Evolutionary conservation across 306 rosid genomes (phyloP).

Genomic region (Rubus idaeus): DNA sequence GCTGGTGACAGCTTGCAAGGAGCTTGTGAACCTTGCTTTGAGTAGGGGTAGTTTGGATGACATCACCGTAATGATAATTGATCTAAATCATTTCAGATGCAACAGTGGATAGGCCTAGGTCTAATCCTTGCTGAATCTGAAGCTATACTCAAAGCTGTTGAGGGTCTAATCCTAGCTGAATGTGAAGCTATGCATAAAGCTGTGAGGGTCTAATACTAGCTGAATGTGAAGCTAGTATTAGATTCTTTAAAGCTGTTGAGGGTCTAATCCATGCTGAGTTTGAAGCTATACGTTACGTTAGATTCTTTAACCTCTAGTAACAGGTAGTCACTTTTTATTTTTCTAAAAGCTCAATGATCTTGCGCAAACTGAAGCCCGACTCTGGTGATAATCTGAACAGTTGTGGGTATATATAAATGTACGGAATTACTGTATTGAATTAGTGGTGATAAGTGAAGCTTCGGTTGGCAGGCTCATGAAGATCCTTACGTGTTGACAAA

Average conservation of each 20-base stretch:
- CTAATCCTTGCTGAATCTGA: neutral
- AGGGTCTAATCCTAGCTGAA: neutral
- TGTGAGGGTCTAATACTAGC: neutral
- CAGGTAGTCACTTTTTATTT: neutral
- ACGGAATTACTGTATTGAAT: neutral
- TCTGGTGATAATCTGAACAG: neutral
- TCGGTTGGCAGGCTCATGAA: neutral
- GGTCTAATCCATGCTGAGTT: neutral
- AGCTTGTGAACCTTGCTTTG: conserved; percentile 55
- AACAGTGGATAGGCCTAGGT: conserved; percentile 14
- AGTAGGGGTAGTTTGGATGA: conserved; percentile 63
- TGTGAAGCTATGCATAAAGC: neutral
- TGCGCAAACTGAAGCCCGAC: neutral
- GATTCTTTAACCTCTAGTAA: conserved; percentile 4
- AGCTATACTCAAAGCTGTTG: conserved; percentile 8
- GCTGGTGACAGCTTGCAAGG: conserved; percentile 61
- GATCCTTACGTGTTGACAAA: neutral
- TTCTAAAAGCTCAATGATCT: conserved; percentile 3
- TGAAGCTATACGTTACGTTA: neutral
- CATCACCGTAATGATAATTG: conserved; percentile 62
- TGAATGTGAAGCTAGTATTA: neutral
- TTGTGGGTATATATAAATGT: neutral
- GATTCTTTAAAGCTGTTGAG: conserved; percentile 9
- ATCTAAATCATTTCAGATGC: conserved; percentile 42
- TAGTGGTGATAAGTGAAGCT: neutral